These are phyloP conservation scores for Exophiala calicioides DNA, from an alignment of 2,329 filamentous ascomycete species.

Conservation along the genomic window DNA sequence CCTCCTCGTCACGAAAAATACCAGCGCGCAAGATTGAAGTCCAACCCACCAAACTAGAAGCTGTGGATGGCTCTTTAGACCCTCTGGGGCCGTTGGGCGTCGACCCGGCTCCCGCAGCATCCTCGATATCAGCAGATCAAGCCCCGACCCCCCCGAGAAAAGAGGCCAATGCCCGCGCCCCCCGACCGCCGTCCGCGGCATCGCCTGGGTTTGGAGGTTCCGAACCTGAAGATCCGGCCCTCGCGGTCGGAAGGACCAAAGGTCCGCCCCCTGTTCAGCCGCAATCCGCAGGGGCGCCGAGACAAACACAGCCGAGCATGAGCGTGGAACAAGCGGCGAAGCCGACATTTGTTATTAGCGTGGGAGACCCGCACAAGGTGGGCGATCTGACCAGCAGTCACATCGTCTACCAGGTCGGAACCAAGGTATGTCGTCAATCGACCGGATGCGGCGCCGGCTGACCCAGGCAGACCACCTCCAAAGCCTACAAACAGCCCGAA, in stretches of 20 bases:
- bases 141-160: constrained; percentile 62
- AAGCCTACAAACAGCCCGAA: constrained; percentile 88
- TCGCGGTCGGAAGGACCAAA: constrained; percentile 63
- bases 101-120: constrained; percentile 32
- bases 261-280: constrained; percentile 62
- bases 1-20: constrained; percentile 52
- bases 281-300: constrained; percentile 46
- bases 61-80: constrained; percentile 62
- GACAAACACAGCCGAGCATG: constrained; percentile 71
- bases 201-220: constrained; percentile 63
- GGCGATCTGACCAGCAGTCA: constrained; percentile 95
- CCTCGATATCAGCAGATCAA: constrained; percentile 49
- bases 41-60: constrained; percentile 63
- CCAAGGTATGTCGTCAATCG: constrained; percentile 65
- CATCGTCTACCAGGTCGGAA: constrained; percentile 94
- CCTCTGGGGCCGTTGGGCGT: constrained; percentile 61
- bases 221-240: constrained; percentile 68
- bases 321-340: constrained; percentile 92
- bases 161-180: constrained; percentile 48
- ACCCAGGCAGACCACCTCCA: constrained; percentile 75
- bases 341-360: constrained; percentile 83
- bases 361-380: constrained; percentile 97
- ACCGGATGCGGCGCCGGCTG: constrained; percentile 15
- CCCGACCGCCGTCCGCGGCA: constrained; percentile 35
- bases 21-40: constrained; percentile 59